Evolutionary conservation across 176 grass and related monocot genomes (phyloP), one percentile per base, ranked within the genome.

Genomic region (Oryza australiensis): DNA sequence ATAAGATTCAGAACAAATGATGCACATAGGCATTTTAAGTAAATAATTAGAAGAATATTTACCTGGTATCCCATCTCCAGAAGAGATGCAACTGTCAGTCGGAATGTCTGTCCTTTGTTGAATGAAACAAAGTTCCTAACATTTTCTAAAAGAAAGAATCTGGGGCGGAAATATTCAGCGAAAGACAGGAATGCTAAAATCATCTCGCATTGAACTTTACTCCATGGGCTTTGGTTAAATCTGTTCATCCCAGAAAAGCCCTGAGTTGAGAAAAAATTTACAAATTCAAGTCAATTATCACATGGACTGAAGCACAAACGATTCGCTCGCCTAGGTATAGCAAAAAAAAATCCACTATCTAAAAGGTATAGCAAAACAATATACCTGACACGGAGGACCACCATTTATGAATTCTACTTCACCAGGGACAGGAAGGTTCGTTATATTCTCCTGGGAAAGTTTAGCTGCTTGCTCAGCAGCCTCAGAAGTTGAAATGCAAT

Each of bases 371-470:
- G 51, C 13, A 88, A 78, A 76, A 72, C 37, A 78, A 84, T 60
- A 62, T 55, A 98, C 96, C 93, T 98, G 96, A 67, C 96, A 99
- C 26, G 96, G 96, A 83, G 96, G 96, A 42, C 96, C 96, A 41
- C 96, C 96, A 83, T 99, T 99, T 86, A 99, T 99, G 80, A 99
- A 95, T 80, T 95, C 93, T 88, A 99, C 96, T 92, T 99, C 86
- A 78, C 96, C 96, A 12, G 93, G 96, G 71, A 94, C 57, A 9
- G 96, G 96, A 71, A 99, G 90, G 26, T 99, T 99, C 72, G 77
- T 95, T 81, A 94, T 82, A 78, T 95, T 94, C 20, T 94, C 93
- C 72, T 90, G 87, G 32, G 73, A 59, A 67, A 95, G 76, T 75
- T 89, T 87, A 57, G 87, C 80, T 85, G 91, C 93, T 82, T 91